phyloP scores from a whole-genome alignment of 2,329 filamentous ascomycete genomes.

The Sordariomycetes sp. region DNA sequence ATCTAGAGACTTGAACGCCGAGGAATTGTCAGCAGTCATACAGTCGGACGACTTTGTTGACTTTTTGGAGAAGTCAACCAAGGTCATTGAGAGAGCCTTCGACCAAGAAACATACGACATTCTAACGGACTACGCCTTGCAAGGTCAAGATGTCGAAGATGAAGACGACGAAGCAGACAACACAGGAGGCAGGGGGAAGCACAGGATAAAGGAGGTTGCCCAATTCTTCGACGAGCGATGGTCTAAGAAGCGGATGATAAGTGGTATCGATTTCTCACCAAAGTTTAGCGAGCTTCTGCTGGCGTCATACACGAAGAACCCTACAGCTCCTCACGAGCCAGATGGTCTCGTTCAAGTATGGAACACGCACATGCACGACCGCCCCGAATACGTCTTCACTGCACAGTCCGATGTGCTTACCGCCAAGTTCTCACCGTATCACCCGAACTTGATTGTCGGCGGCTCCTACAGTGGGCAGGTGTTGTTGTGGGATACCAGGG shows the following conservation, averaged over 20 bases:
- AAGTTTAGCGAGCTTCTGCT: conserved; percentile 91
- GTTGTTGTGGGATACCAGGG: conserved; percentile 91
- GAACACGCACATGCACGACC: conserved; percentile 90
- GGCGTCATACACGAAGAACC: conserved; percentile 95
- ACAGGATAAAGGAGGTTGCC: conserved; percentile 75
- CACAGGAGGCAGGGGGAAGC: conserved; percentile 59
- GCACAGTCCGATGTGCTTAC: conserved; percentile 92
- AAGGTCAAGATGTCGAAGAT: conserved; percentile 66
- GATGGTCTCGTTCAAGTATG: conserved; percentile 92
- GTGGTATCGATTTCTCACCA: conserved; percentile 87
- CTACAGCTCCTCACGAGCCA: conserved; percentile 85
- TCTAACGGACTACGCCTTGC: conserved; percentile 84
- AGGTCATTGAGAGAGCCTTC: conserved; percentile 90
- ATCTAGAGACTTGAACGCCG: conserved; percentile 66
- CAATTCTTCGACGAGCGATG: conserved; percentile 94
- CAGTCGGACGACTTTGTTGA: conserved; percentile 89
- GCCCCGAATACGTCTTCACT: conserved; percentile 94
- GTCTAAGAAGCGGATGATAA: conserved; percentile 97
- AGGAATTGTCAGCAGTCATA: conserved; percentile 85
- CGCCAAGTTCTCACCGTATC: conserved; percentile 97
- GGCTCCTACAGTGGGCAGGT: conserved; percentile 96
- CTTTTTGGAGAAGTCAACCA: conserved; percentile 91
- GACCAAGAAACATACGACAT: conserved; percentile 92
- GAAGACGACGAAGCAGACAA: conserved; percentile 73
- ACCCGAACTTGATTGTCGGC: conserved; percentile 91